Base-by-base conservation (phyloP, 768 basidiomycete species). In the Podaxis sp. region DNA sequence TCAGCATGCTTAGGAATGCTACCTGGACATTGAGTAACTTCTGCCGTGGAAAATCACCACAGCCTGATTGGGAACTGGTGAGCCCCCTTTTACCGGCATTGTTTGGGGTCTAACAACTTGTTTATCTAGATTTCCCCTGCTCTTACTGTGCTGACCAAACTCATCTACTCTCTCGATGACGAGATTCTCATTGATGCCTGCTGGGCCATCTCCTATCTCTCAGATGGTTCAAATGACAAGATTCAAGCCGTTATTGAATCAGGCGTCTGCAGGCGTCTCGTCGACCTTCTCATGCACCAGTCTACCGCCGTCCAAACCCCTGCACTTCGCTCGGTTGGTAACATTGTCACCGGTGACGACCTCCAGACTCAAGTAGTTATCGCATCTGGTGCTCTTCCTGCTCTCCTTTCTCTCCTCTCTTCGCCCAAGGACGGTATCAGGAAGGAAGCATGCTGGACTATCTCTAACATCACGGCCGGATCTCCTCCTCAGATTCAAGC, bases 21-120 rank as follows among this genome's bases (percentile, higher is more conserved):
- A 99, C 97, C 19, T 99, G 97, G 97, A 99, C 97, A 13, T 78
- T 99, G 75, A 95, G 93, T 82, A 99, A 99, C 82, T 99, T 99
- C 77, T 99, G 97, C 79, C 83, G 97, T 68, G 97, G 97, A 68
- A 99, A 99, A 80, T 87, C 90, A 61, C 97, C 97, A 66, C 97
- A 99, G 74, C 97, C 97, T 24, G 92, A 94, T 70, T 99, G 97
- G 97, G 93, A 96, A 67, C 76, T 96, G 78, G 96, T 97, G 70
- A 66, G 89, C 78, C 62, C 40, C 42, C 33, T 62, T 60, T 28
- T 40, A 56, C 48, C 63, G 58, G 19, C 26, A 57, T 53, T 6
- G 40, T 58, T 64, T 28, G 28, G 36, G 33, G 52, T 9, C 26
- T 54, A 65, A 59, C 63, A 69, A n/a, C 69, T 64, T 64, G 68